Base-by-base conservation (phyloP, 2,329 filamentous ascomycete species). In the Fusarium pseudonygamai region DNA sequence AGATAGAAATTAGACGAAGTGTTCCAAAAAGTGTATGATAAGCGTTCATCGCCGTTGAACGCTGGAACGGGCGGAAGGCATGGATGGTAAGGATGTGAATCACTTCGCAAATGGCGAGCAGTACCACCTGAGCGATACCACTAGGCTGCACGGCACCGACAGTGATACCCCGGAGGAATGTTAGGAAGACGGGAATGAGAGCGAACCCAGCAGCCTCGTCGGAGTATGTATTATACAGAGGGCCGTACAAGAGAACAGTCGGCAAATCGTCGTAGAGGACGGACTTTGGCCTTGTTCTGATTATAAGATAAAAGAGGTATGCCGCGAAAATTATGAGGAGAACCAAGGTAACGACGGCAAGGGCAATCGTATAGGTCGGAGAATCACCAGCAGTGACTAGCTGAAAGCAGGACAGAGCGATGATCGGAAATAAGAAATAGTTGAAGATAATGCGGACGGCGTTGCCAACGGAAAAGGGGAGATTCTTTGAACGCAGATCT, bases 201-300 rank as follows among this genome's bases (percentile, higher is more conserved):
- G 96, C 95, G 81, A 97, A 99, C 0, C 94, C 91, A 13, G 96
- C 94, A 1, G 95, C 94, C 80, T 96, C 93, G 80, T 99, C 96
- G 30, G 93, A 96, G 81, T 97, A 98, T 0, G 96, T 99, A 83
- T 99, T 99, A 83, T 99, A 99, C 13, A 99, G 86, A 10, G 96
- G 94, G 0, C 96, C 96, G 77, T 97, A 98, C 2, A 94, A 88
- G 6, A 99, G 87, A 14, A 98, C 91, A 0, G 94, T 98, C 12
- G 94, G 91, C 55, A 99, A 87, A 78, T 98, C 95, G 82, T 99
- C 96, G 80, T 98, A 99, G 15, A 99, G 87, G 74, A 94, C 93
- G 4, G 94, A 93, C 69, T 95, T 92, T 11, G 95, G 95, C 72
- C 93, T 91, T 2, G 94, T 96, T 30, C 87, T 90, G 64, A 92